These are phyloP conservation scores for Pseudogymnoascus sp. DNA, from an alignment of 2,329 filamentous ascomycete species.

Conservation along the genomic window DNA sequence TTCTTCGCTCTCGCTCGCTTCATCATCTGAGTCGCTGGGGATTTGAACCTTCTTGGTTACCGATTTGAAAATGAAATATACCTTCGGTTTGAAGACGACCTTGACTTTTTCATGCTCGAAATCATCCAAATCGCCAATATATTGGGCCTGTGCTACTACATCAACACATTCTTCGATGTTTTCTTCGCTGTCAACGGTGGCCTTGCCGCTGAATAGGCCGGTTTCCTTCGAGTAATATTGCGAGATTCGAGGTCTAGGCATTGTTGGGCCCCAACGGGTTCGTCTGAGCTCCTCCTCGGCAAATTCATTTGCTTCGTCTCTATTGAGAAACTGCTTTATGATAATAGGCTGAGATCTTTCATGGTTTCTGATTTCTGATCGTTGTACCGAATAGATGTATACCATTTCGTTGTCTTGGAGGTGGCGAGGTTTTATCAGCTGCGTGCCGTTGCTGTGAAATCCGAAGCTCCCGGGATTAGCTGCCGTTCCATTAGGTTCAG, in stretches of 20 bases:
- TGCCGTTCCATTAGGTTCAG: background rate
- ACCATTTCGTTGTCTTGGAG: constrained; percentile 5
- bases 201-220: background rate
- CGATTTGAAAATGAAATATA: background rate
- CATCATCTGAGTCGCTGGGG: background rate
- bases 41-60: background rate
- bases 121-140: background rate
- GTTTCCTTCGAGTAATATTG: background rate
- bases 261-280: background rate
- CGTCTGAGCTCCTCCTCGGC: constrained; percentile 2
- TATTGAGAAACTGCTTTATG: background rate
- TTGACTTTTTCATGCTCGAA: background rate
- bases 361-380: background rate
- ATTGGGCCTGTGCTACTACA: background rate
- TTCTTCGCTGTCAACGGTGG: background rate
- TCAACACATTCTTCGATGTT: background rate
- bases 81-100: background rate
- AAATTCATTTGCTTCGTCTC: background rate
- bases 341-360: background rate
- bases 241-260: background rate
- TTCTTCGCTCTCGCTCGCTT: background rate
- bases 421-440: background rate
- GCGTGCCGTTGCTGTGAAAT: background rate
- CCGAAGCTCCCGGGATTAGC: background rate
- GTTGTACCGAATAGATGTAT: background rate